Conservation (phyloP, 2,329 filamentous ascomycete genomes). For the Sporothrix curviconia region DNA sequence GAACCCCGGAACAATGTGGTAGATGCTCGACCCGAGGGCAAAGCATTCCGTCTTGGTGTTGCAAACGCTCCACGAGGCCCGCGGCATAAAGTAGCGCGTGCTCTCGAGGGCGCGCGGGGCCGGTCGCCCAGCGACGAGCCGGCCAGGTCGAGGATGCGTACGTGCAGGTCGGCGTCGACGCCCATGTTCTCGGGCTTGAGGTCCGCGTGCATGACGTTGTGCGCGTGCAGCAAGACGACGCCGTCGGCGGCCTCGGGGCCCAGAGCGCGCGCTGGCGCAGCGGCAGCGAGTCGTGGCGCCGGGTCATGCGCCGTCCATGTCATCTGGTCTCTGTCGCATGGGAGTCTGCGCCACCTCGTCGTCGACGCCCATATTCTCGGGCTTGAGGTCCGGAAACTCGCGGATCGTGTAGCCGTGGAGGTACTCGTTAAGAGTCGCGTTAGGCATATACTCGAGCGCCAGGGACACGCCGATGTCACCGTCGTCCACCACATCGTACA, state of each 20-base stretch:
- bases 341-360: no score
- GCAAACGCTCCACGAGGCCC: not conserved
- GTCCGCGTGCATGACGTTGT: constrained; percentile 10
- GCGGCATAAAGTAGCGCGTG: not conserved
- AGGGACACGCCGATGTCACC: not conserved
- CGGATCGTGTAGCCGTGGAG: not conserved
- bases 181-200: constrained; percentile 7
- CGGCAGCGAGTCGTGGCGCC: not conserved
- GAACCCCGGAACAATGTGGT: not conserved
- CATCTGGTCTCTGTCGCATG: no score
- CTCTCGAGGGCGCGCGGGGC: no score
- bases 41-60: constrained; percentile 1
- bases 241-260: constrained; percentile 5
- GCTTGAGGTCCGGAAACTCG: not conserved
- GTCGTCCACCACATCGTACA: not conserved
- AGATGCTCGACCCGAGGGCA: constrained; percentile 7
- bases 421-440: not conserved
- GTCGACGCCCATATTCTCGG: no score
- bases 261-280: not conserved
- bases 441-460: constrained; percentile 7
- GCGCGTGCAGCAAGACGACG: not conserved
- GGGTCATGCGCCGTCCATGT: not conserved
- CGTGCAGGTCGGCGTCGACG: no score
- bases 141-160: no score
- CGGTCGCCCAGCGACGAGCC: no score